Evolutionary conservation across 805 yeast genomes (phyloP).

Genomic region (Barnettozyma siamensis): DNA sequence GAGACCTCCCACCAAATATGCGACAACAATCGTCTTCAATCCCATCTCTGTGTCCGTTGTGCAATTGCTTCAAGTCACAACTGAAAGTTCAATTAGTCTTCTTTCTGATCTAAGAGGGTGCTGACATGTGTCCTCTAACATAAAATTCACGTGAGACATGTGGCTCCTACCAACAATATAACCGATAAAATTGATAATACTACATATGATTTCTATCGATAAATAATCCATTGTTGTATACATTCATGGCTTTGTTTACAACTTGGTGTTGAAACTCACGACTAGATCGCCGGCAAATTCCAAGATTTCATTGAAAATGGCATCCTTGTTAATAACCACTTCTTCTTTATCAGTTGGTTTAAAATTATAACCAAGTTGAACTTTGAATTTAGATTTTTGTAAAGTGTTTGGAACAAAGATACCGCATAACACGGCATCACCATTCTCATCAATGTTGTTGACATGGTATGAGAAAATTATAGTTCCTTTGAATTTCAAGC

Average conservation of each 20-base stretch:
- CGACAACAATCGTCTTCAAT: constrained; percentile 25
- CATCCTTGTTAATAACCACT: constrained; percentile 62
- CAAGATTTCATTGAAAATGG: constrained; percentile 67
- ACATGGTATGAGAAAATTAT: constrained; percentile 63
- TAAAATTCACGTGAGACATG: background rate
- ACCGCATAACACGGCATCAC: constrained; percentile 68
- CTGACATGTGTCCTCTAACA: background rate
- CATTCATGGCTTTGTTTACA: background rate
- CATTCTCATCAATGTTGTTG: constrained; percentile 46
- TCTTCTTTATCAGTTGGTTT: constrained; percentile 50
- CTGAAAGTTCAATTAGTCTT: too few species aligned
- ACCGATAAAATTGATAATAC: too few species aligned
- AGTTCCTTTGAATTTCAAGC: constrained; percentile 56
- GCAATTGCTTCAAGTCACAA: too few species aligned
- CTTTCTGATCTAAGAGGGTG: background rate
- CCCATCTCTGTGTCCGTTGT: constrained; percentile 10
- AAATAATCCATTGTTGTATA: background rate
- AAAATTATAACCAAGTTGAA: constrained; percentile 68
- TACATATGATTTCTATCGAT: background rate
- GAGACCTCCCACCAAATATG: constrained; percentile 72
- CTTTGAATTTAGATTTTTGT: constrained; percentile 65
- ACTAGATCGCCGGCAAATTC: constrained; percentile 64
- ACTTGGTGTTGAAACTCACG: constrained; percentile 28
- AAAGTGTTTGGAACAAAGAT: constrained; percentile 66
- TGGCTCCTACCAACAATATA: background rate